These are phyloP conservation scores for Entomortierella lignicola DNA, from an alignment of 192 early-diverging fungal species.

Conservation along the genomic window DNA sequence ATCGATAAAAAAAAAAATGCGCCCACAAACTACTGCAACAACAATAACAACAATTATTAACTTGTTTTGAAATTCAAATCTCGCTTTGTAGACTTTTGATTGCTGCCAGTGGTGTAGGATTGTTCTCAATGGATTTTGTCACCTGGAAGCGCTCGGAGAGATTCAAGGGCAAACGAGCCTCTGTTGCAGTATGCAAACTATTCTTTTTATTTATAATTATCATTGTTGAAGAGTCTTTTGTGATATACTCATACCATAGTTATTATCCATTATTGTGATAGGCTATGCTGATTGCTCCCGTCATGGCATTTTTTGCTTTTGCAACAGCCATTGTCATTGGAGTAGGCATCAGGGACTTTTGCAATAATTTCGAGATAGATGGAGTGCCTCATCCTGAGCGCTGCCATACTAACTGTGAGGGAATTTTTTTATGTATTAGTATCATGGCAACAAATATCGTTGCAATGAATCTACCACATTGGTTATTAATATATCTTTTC, in stretches of 20 bases:
- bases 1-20: too few species aligned
- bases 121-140: slow-evolving; percentile 37
- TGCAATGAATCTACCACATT: too few species aligned
- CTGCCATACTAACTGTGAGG: slow-evolving; percentile 4
- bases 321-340: slow-evolving; percentile 32
- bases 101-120: slow-evolving; percentile 20
- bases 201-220: too few species aligned
- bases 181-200: neutral
- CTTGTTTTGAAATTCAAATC: neutral
- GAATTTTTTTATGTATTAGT: neutral
- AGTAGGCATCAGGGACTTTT: slow-evolving; percentile 16
- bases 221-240: too few species aligned
- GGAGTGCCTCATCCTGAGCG: neutral
- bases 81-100: slow-evolving; percentile 7
- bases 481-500: too few species aligned
- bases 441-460: too few species aligned
- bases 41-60: too few species aligned
- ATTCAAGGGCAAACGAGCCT: slow-evolving; percentile 45
- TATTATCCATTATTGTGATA: too few species aligned
- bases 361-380: neutral
- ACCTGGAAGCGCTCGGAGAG: slow-evolving; percentile 48
- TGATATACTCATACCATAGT: too few species aligned
- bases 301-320: slow-evolving; percentile 27
- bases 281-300: slow-evolving; percentile 24
- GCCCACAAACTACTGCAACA: too few species aligned